phyloP scores from a whole-genome alignment of 2,329 filamentous ascomycete genomes.

The Colletotrichum sp. region DNA sequence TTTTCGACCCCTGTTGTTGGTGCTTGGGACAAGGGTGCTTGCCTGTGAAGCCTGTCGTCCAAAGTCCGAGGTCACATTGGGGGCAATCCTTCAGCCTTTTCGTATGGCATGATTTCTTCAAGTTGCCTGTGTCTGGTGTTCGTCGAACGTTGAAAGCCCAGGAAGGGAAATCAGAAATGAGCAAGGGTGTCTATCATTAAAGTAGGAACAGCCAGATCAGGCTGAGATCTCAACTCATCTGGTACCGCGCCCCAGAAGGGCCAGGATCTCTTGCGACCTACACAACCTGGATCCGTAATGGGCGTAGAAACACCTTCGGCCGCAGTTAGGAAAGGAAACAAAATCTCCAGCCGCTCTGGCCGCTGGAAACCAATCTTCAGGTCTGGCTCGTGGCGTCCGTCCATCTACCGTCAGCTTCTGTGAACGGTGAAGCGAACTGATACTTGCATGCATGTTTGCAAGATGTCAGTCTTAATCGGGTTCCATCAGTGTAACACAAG shows the following conservation, averaged over 20 bases:
- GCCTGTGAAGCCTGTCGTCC: background rate
- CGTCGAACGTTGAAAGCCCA: background rate
- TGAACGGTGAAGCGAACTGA: background rate
- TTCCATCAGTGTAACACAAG: background rate
- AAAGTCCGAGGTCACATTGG: background rate
- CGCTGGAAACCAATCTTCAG: background rate
- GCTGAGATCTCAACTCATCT: background rate
- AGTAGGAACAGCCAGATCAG: background rate
- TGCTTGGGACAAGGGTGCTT: background rate
- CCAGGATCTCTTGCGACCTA: background rate
- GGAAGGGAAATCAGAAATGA: background rate
- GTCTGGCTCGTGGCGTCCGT: background rate
- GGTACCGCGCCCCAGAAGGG: background rate
- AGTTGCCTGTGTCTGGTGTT: background rate
- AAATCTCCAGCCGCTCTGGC: background rate
- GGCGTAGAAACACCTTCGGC: background rate
- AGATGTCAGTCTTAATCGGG: background rate
- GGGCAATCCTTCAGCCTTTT: background rate
- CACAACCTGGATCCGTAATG: background rate
- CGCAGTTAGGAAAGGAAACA: background rate
- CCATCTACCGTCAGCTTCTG: background rate
- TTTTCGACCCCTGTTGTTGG: background rate
- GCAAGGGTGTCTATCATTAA: background rate
- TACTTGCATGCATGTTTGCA: background rate
- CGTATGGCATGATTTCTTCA: background rate